phyloP scores from a whole-genome alignment of 805 yeast species.

The Lipomyces orientalis region DNA sequence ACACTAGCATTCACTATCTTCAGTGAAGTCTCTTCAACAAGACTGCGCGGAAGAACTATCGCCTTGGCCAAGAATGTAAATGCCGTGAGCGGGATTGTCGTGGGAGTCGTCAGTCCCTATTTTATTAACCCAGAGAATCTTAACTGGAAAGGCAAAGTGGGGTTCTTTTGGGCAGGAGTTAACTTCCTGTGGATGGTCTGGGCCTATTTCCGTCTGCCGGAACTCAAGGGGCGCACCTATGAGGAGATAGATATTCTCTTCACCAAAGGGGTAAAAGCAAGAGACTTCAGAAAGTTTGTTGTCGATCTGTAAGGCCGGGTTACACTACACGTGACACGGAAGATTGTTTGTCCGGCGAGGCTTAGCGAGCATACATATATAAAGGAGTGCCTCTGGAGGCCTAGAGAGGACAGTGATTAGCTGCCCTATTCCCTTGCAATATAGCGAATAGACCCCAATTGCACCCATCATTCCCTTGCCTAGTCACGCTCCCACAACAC shows the following conservation, averaged over 20 bases:
- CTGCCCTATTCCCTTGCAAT: no score
- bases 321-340: neutral
- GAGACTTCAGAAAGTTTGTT: slow-evolving; percentile 16
- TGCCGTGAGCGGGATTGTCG: slow-evolving; percentile 36
- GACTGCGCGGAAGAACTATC: slow-evolving; percentile 52
- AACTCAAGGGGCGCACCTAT: slow-evolving; percentile 61
- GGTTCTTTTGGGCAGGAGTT: slow-evolving; percentile 46
- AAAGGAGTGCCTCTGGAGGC: no score
- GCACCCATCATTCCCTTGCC: no score
- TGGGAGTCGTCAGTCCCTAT: slow-evolving; percentile 49
- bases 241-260: slow-evolving; percentile 66
- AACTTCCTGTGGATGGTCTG: slow-evolving; percentile 48
- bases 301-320: slow-evolving; percentile 8
- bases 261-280: slow-evolving; percentile 24
- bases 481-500: no score
- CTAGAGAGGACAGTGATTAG: no score
- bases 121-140: slow-evolving; percentile 56
- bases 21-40: slow-evolving; percentile 53
- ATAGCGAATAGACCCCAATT: no score
- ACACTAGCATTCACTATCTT: slow-evolving; percentile 52
- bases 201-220: slow-evolving; percentile 62
- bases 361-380: no score
- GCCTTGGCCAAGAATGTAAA: slow-evolving; percentile 50
- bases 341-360: neutral
- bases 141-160: slow-evolving; percentile 28